Evolutionary conservation across 345 rosid genomes (phyloP), one percentile per base, ranked within the genome.

Genomic region (Citropsis articulata): DNA sequence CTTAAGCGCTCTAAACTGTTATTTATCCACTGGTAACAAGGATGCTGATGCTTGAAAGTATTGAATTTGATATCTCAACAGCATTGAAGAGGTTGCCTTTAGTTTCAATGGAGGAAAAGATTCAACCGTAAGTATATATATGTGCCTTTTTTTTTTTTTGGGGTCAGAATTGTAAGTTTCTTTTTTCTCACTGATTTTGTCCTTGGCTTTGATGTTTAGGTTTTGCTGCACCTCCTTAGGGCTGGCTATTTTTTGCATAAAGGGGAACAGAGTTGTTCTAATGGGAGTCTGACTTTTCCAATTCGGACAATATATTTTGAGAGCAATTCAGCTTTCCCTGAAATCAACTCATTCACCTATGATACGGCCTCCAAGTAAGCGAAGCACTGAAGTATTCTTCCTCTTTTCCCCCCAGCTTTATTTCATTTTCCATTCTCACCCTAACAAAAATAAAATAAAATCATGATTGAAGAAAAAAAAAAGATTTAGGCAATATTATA

Each of bases 21-120:
- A 18, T 36, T 63, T 48, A 56, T 42, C 53, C 10, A 42, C 64
- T 78, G 77, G 66, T 22, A 50, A 60, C 70, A 45, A 79, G 73
- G 66, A 56, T 60, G 38, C 71, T 81, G 77, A 83, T 65, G 75
- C 75, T 76, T 79, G 72, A 55, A 86, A 77, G 27, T 80, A 25
- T 75, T 76, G 45, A 82, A 66, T 25, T 69, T 80, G 25, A 79
- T 80, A 40, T 36, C 50, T 75, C 25, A 28, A 81, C 90, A 96
- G 99, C 66, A 85, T 82, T 69, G 98, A 94, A 86, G 99, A 96
- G 92, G 92, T 94, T 64, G 94, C 99, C 42, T 94, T 96, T 86
- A 96, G 99, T 84, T 96, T 96, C 84, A 96, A 96, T 81, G 99
- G 99, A 79, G 99, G 99, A 78, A 96, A 96, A 80, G 99, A 96